Evolutionary conservation across 2,329 filamentous ascomycete genomes (phyloP).

Genomic region (Xylogone sp.): DNA sequence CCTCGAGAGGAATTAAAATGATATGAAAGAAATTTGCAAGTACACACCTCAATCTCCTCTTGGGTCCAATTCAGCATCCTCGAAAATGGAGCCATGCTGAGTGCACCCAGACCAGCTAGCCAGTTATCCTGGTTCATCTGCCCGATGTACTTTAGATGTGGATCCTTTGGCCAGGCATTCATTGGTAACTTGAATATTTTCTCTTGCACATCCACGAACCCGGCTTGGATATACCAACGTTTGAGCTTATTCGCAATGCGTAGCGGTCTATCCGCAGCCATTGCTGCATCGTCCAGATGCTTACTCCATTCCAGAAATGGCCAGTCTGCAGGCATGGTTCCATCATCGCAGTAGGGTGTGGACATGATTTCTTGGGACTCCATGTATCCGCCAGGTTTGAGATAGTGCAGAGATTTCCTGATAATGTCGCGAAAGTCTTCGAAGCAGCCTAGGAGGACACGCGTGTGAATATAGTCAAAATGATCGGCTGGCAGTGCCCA

Average conservation of each 20-base stretch:
- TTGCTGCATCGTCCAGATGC: slow-evolving; percentile 6
- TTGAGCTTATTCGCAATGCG: slow-evolving; percentile 15
- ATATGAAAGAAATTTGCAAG: too few species aligned
- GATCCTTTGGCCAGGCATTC: slow-evolving; percentile 46
- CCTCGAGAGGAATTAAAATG: too few species aligned
- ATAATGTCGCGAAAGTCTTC: slow-evolving; percentile 43
- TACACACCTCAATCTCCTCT: slow-evolving; percentile 24
- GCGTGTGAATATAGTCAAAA: slow-evolving; percentile 57
- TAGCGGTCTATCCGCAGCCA: slow-evolving; percentile 34
- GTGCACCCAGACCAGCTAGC: slow-evolving; percentile 17
- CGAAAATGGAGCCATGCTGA: slow-evolving; percentile 23
- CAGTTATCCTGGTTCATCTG: slow-evolving; percentile 23
- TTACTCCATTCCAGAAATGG: slow-evolving; percentile 23
- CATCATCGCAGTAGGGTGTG: slow-evolving; percentile 37
- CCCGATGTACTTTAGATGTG: slow-evolving; percentile 15
- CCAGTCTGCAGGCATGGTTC: slow-evolving; percentile 34
- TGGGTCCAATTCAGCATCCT: slow-evolving; percentile 23
- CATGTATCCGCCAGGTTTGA: slow-evolving; percentile 18
- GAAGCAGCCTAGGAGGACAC: slow-evolving; percentile 51
- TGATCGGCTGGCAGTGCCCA: slow-evolving; percentile 40
- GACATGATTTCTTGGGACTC: slow-evolving; percentile 16
- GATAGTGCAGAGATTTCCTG: slow-evolving; percentile 6
- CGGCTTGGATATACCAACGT: slow-evolving; percentile 17
- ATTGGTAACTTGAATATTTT: slow-evolving; percentile 41
- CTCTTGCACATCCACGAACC: slow-evolving; percentile 26